Evolutionary conservation across 306 rosid genomes (phyloP), one percentile per base, ranked within the genome.

Genomic region (Glycine latifolia): DNA sequence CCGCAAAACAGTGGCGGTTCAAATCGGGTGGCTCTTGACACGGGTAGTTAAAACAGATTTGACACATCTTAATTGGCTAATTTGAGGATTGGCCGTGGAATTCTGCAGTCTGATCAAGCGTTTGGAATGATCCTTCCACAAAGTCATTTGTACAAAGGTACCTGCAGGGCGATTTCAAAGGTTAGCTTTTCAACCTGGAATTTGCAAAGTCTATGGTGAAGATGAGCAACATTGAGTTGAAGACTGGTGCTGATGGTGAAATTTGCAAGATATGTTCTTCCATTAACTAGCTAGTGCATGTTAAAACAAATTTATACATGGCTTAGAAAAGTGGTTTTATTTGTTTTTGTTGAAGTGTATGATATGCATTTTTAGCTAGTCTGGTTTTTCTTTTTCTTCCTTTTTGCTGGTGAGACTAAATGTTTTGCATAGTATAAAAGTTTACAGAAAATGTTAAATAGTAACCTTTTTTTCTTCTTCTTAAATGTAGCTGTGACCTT

Each of bases 51-150:
- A 41, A 80, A 53, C 50, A 79, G 14, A 35, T 89, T 92, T 26
- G 92, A 92, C n/a, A 7, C 79, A 0, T 73, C 85, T 7, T 92
- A 33, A 89, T 90, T 81, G 7, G 8, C 17, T 1, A 87, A 92
- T 67, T 20, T 90, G 71, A 81, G 72, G 67, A 75, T 69, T 0
- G 86, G 90, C 0, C 86, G 85, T 0, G 97, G 91, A 7, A 16
- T 92, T 43, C 89, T 92, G 9, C 87, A 81, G 39, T 92, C 94
- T 0, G 97, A 92, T 82, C 88, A 87, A 16, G 87, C 43, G 2
- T 92, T 0, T 92, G 97, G 90, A 89, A 33, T 10, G 94, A 92
- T 77, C 81, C 85, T 71, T 87, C 92, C 31, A 89, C 97, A 1
- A 87, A 68, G 33, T 33, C 47, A 5, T 35, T 56, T 60, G 92